Evolutionary conservation across 176 grass and related monocot genomes (phyloP).

Genomic region (Aegilops sharonensis): DNA sequence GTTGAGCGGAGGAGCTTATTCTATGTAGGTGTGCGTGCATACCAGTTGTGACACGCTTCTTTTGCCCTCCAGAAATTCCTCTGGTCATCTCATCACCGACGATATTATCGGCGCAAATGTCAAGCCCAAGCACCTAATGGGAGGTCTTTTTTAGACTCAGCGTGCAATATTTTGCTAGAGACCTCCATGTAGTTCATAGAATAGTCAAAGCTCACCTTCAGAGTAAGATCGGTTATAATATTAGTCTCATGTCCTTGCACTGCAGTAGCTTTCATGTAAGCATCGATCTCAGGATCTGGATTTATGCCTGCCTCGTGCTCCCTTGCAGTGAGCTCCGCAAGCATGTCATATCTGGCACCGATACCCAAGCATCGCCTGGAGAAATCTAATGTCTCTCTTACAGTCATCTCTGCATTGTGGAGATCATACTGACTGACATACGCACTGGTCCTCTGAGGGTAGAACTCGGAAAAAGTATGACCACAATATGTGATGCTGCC

Average conservation of each 20-base stretch:
- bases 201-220: slow-evolving; percentile 34
- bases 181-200: slow-evolving; percentile 5
- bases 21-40: neutral
- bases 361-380: slow-evolving; percentile 61
- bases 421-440: slow-evolving; percentile 72
- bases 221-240: slow-evolving; percentile 50
- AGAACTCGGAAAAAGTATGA: slow-evolving; percentile 51
- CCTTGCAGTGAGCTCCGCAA: slow-evolving; percentile 47
- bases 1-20: neutral
- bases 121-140: slow-evolving; percentile 56
- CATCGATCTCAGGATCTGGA: slow-evolving; percentile 67
- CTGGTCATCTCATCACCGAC: slow-evolving; percentile 74
- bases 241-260: slow-evolving; percentile 52
- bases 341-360: slow-evolving; percentile 66
- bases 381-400: slow-evolving; percentile 72
- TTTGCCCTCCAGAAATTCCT: slow-evolving; percentile 77
- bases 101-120: slow-evolving; percentile 68
- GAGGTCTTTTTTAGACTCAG: neutral
- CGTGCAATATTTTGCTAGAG: neutral
- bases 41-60: slow-evolving; percentile 76
- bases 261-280: slow-evolving; percentile 74
- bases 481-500: slow-evolving; percentile 56
- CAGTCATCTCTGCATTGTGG: slow-evolving; percentile 74
- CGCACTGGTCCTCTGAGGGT: slow-evolving; percentile 57
- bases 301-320: slow-evolving; percentile 65